phyloP scores from a whole-genome alignment of 495 filamentous ascomycete genomes.

The Aspergillus nanangensis region DNA sequence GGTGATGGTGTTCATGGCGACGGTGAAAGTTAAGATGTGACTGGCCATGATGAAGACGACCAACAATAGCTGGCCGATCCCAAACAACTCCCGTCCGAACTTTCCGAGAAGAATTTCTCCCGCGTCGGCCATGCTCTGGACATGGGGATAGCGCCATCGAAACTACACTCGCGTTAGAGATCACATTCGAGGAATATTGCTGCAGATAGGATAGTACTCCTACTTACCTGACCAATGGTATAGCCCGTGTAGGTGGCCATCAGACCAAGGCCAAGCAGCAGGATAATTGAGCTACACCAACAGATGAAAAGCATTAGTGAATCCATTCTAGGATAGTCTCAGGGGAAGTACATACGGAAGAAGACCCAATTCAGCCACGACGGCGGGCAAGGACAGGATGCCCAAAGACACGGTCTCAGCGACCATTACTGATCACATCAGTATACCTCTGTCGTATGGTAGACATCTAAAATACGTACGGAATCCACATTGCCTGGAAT shows the following conservation, averaged over 20 bases:
- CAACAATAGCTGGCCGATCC: conserved; percentile 56
- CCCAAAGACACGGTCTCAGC: conserved; percentile 71
- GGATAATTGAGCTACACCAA: conserved; percentile 40
- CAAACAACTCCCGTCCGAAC: conserved; percentile 58
- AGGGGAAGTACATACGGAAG: conserved; percentile 27
- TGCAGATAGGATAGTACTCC: conserved; percentile 50
- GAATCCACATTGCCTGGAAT: conserved; percentile 31
- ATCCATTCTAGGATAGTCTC: not conserved
- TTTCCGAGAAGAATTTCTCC: conserved; percentile 60
- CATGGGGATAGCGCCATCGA: conserved; percentile 51
- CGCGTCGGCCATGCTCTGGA: conserved; percentile 69
- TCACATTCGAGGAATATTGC: not conserved
- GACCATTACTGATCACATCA: conserved; percentile 47
- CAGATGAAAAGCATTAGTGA: too few relatives aligned
- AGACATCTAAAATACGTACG: conserved; percentile 9
- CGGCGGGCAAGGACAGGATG: conserved; percentile 57
- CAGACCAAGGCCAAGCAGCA: conserved; percentile 61
- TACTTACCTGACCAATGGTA: conserved; percentile 61
- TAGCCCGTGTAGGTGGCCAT: conserved; percentile 74
- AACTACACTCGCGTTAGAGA: conserved; percentile 1
- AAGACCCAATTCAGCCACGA: conserved; percentile 61
- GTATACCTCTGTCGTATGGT: too few relatives aligned
- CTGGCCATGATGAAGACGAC: conserved; percentile 69
- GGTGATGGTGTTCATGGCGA: conserved; percentile 65
- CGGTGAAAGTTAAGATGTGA: conserved; percentile 69